Base-by-base conservation (phyloP, 371 early-diverging fungal species). In the Entomophthora muscae region DNA sequence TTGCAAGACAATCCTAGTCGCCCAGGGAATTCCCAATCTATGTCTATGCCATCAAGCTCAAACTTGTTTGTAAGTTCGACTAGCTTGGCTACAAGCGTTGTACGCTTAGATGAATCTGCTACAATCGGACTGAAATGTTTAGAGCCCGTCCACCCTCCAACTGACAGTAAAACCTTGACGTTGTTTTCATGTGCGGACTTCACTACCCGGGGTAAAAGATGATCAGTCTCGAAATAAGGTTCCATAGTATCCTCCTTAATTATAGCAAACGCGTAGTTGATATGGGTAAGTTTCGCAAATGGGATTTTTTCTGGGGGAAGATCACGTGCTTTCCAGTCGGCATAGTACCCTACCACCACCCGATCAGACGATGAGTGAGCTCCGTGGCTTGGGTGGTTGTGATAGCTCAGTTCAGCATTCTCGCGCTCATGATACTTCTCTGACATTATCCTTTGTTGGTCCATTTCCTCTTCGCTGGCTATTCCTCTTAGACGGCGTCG, bases 111-210 rank as follows among this genome's bases (percentile, higher is more conserved):
- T 7, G 69, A 28, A 32, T 64, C 64, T 1, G 80, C 75, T 0
- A 76, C 78, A 64, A 88, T 81, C 1, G 73, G 65, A 1, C 80
- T 79, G 70, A 88, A 85, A n/a, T 69, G 66, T 53, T 79, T 66
- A 2, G 83, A 82, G 26, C 84, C 86, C 56, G 83, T 83, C 84
- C 88, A 89, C 1, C 89, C 89, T 42, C 89, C 89, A 3, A 89
- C 71, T 1, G 86, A 83, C 22, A 84, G 67, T 26, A 84, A 66
- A 31, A 86, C 82, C 56, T 32, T 70, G 64, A 66, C 68, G 62
- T 68, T 70, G 61, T 56, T 32, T 66, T 65, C 24, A 67, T 62
- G 56, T 33, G 63, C 22, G 68, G 63, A 29, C 60, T 61, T 52
- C 33, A 61, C 52, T 30, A 61, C 1, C n/a, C 28, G 27, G 13